phyloP scores from a whole-genome alignment of 2,329 filamentous ascomycete genomes.

The Monosporascus sp. region DNA sequence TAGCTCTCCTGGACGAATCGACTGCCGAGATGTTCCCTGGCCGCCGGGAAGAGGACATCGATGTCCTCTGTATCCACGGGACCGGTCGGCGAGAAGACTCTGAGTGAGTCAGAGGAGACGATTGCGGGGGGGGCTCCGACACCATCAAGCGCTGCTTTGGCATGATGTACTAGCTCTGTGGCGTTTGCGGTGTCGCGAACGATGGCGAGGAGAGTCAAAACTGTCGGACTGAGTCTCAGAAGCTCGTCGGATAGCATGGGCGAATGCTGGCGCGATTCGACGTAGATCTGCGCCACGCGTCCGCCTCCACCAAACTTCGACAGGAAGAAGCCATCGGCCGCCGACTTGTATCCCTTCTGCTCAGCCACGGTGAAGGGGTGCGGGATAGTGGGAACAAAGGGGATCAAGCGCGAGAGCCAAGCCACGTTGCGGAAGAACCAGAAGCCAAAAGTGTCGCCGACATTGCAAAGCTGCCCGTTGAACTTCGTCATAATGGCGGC shows the following conservation, averaged over 20 bases:
- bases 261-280: constrained; percentile 5
- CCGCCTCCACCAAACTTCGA: constrained; percentile 13
- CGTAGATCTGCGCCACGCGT: constrained; percentile 18
- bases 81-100: constrained; percentile 3
- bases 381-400: constrained; percentile 5
- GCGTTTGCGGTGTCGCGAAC: background rate
- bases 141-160: constrained; percentile 5
- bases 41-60: constrained; percentile 11
- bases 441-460: constrained; percentile 12
- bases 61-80: background rate
- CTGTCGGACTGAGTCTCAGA: constrained; percentile 7
- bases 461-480: constrained; percentile 19
- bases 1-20: constrained; percentile 6
- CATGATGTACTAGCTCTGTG: constrained; percentile 4
- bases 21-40: constrained; percentile 6
- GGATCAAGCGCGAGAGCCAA: constrained; percentile 7
- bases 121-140: constrained; percentile 3
- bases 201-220: constrained; percentile 14
- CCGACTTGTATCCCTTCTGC: constrained; percentile 10
- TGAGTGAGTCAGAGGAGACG: constrained; percentile 12
- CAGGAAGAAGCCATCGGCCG: constrained; percentile 15
- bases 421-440: constrained; percentile 14
- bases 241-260: constrained; percentile 16
- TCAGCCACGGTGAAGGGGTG: constrained; percentile 9
- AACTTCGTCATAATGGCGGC: constrained; percentile 14